Conservation (phyloP, 2,329 filamentous ascomycete species). For the Ascochyta rabiei region DNA sequence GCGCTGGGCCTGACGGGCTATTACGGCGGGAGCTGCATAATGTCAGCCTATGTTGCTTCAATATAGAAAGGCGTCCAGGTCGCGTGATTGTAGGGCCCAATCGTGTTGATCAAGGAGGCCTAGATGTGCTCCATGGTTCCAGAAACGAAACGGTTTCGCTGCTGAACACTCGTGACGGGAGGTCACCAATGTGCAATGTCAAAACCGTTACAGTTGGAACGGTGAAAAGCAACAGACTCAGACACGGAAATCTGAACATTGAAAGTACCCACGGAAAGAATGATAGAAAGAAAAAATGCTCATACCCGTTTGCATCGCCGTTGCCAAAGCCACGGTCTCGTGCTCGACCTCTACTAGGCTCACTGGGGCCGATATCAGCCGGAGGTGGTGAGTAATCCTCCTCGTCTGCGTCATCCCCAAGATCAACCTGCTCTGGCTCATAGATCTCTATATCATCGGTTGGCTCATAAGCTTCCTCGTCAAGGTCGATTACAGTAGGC, state of each 20-base stretch:
- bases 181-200: not conserved
- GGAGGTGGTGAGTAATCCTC: constrained; percentile 55
- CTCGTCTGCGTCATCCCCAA: constrained; percentile 46
- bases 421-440: constrained; percentile 39
- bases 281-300: constrained; percentile 16
- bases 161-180: not conserved
- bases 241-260: constrained; percentile 40
- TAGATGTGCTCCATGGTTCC: not conserved
- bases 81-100: too few relatives aligned
- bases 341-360: constrained; percentile 34
- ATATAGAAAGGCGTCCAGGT: not conserved
- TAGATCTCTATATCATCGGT: constrained; percentile 49
- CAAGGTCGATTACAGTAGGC: constrained; percentile 44
- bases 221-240: not conserved
- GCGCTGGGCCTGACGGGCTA: constrained; percentile 52
- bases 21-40: constrained; percentile 42
- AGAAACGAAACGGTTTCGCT: too few relatives aligned
- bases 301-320: constrained; percentile 42
- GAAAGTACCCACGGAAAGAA: constrained; percentile 22
- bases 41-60: not conserved
- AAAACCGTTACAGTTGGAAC: not conserved
- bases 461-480: constrained; percentile 48
- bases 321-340: constrained; percentile 27
- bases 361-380: constrained; percentile 45
- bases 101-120: too few relatives aligned